Conservation (phyloP, 257 asterid species). For the Ehretia macrophylla region DNA sequence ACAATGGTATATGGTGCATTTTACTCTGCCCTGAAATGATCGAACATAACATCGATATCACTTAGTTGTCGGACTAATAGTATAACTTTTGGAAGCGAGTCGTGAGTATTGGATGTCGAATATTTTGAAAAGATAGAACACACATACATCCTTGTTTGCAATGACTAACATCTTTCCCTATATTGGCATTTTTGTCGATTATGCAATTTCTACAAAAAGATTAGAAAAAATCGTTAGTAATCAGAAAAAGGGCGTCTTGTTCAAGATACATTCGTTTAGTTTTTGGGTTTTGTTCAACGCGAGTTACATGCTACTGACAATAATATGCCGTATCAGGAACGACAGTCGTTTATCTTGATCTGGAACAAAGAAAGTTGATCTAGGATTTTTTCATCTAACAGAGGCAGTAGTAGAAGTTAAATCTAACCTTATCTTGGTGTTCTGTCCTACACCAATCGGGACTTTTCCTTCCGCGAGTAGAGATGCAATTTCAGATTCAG, state of each 20-base stretch:
- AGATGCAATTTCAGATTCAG: conserved; percentile 83
- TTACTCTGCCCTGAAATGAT: conserved; percentile 42
- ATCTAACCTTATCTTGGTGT: conserved; percentile 73
- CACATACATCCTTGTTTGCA: conserved; percentile 77
- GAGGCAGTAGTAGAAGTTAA: neutral
- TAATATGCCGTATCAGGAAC: neutral
- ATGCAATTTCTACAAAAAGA: conserved; percentile 64
- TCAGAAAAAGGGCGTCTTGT: neutral
- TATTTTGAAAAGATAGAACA: neutral
- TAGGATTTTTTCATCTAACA: neutral
- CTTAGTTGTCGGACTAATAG: neutral
- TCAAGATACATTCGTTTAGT: neutral
- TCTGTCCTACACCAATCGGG: conserved; percentile 81
- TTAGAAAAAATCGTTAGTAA: conserved; percentile 13
- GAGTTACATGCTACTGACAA: neutral
- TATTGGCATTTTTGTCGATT: conserved; percentile 93
- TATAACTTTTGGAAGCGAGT: neutral
- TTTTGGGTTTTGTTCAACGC: neutral
- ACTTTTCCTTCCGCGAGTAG: conserved; percentile 72
- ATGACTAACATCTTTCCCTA: conserved; percentile 82
- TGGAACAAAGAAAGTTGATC: too few species aligned
- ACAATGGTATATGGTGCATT: too few species aligned
- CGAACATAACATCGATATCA: neutral
- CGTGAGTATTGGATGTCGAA: neutral
- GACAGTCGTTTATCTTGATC: neutral